Evolutionary conservation across 257 asterid species (phyloP).

Genomic region (Plectranthus barbatus): DNA sequence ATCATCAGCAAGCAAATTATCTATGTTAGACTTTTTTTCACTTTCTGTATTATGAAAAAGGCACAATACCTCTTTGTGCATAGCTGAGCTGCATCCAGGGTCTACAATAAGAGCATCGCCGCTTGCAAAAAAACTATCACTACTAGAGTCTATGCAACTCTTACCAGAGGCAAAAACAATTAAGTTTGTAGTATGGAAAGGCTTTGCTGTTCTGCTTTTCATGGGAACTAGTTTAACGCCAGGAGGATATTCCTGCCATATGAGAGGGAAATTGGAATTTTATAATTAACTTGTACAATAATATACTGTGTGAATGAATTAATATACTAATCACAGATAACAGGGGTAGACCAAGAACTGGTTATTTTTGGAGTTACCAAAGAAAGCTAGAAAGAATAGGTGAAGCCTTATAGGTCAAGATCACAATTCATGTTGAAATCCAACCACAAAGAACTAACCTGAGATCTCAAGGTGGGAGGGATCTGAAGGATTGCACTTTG

Average conservation of each 20-base stretch:
- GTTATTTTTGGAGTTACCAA: too few species aligned
- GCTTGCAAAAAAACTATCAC: conserved; percentile 37
- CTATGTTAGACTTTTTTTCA: not conserved
- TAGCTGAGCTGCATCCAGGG: conserved; percentile 81
- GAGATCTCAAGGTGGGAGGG: conserved; percentile 53
- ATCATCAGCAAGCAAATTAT: not conserved
- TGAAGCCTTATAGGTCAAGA: not conserved
- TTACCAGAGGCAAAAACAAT: conserved; percentile 48
- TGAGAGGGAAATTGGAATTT: not conserved
- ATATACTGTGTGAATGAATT: too few species aligned
- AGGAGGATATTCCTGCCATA: conserved; percentile 78
- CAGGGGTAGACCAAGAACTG: too few species aligned
- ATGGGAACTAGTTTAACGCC: conserved; percentile 77
- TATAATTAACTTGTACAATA: not conserved
- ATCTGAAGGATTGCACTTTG: conserved; percentile 31
- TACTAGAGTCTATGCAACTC: conserved; percentile 8
- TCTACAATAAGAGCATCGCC: conserved; percentile 93
- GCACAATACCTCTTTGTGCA: conserved; percentile 61
- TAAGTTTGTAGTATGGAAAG: conserved; percentile 78
- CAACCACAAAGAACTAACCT: conserved; percentile 35
- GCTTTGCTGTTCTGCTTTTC: conserved; percentile 85
- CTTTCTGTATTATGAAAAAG: not conserved
- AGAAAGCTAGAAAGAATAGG: not conserved
- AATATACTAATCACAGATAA: too few species aligned
- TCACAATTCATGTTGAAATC: not conserved